phyloP scores from a whole-genome alignment of 2,329 filamentous ascomycete species.

The Tolypocladium nubicola region DNA sequence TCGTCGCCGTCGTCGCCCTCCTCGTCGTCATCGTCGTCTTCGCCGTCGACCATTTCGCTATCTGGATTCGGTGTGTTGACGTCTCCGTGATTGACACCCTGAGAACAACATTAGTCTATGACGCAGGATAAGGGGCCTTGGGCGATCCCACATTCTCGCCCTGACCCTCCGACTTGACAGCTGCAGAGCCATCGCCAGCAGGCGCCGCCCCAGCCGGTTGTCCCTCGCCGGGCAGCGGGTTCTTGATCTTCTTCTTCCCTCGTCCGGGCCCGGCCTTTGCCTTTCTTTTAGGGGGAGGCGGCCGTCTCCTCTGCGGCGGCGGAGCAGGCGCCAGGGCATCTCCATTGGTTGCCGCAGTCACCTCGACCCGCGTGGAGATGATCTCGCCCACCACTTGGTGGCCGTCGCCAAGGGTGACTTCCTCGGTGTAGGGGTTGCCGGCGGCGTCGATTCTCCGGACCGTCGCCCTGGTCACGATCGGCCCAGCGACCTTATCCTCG shows the following conservation, averaged over 20 bases:
- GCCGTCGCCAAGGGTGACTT: slow-evolving; percentile 71
- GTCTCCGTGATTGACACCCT: slow-evolving; percentile 32
- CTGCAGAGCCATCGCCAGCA: slow-evolving; percentile 23
- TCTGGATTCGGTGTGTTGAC: slow-evolving; percentile 35
- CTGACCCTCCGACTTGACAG: slow-evolving; percentile 25
- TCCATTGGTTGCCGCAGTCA: slow-evolving; percentile 44
- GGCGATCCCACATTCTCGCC: slow-evolving; percentile 27
- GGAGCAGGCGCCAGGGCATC: slow-evolving; percentile 36
- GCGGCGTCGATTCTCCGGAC: slow-evolving; percentile 68
- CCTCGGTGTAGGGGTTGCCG: slow-evolving; percentile 75
- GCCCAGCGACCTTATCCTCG: slow-evolving; percentile 30
- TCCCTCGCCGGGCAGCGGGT: slow-evolving; percentile 25
- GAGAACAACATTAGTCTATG: background rate
- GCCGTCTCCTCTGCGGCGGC: slow-evolving; percentile 45
- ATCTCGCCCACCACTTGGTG: slow-evolving; percentile 76
- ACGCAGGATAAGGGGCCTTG: background rate
- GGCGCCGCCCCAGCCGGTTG: slow-evolving; percentile 18
- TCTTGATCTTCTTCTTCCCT: slow-evolving; percentile 68
- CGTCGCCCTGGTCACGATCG: slow-evolving; percentile 65
- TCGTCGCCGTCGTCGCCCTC: slow-evolving; percentile 38
- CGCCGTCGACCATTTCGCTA: slow-evolving; percentile 42
- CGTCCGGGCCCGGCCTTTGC: slow-evolving; percentile 64
- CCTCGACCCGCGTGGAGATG: slow-evolving; percentile 47
- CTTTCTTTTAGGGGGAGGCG: slow-evolving; percentile 72
- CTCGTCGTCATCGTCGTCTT: slow-evolving; percentile 33